These are phyloP conservation scores for Hymenochaete sp. DNA, from an alignment of 1,284 basidiomycete species.

Conservation along the genomic window DNA sequence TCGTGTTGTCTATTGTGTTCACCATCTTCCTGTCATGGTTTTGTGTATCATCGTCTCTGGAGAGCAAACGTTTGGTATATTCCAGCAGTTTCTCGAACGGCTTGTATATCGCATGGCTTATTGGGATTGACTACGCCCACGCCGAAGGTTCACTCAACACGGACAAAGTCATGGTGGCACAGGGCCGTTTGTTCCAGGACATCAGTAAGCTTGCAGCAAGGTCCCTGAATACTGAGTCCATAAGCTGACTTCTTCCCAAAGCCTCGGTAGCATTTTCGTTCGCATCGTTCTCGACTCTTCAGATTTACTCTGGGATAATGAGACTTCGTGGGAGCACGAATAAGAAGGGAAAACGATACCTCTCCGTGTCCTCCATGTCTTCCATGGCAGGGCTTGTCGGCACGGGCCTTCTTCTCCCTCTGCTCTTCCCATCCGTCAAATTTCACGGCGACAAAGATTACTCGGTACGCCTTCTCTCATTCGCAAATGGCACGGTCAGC, in stretches of 20 bases:
- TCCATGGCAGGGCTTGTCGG: constrained; percentile 41
- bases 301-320: constrained; percentile 52
- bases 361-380: constrained; percentile 53
- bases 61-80: constrained; percentile 42
- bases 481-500: no score
- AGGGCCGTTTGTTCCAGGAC: constrained; percentile 52
- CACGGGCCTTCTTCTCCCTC: constrained; percentile 44
- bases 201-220: constrained; percentile 40
- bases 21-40: constrained; percentile 36
- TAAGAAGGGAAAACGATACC: constrained; percentile 39
- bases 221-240: no score
- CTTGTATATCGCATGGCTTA: constrained; percentile 52
- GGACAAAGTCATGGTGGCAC: constrained; percentile 31
- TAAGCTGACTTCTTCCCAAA: constrained; percentile 23
- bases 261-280: constrained; percentile 55
- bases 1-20: constrained; percentile 34
- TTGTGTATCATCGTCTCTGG: constrained; percentile 46
- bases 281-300: constrained; percentile 52
- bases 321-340: constrained; percentile 31
- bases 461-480: no score
- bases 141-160: constrained; percentile 34
- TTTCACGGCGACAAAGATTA: constrained; percentile 17
- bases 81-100: constrained; percentile 48
- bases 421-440: constrained; percentile 44
- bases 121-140: constrained; percentile 42